Evolutionary conservation across 192 early-diverging fungal species (phyloP).

Genomic region (Helicostylum pulchrum): DNA sequence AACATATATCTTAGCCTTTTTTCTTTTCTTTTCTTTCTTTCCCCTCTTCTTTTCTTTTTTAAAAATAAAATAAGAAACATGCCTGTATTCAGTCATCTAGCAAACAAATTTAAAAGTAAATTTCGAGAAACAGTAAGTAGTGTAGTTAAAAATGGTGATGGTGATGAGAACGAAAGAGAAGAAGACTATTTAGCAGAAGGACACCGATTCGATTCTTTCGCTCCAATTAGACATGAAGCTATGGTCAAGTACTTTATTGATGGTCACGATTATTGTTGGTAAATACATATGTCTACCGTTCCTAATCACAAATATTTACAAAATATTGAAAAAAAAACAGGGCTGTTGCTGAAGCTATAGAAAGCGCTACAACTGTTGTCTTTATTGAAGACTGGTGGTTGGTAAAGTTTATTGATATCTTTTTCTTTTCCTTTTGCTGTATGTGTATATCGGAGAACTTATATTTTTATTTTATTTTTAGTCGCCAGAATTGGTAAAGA

Average conservation of each 20-base stretch:
- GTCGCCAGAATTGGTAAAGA: slow-evolving; percentile 30
- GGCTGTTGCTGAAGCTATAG: slow-evolving; percentile 68
- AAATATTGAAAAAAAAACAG: not conserved
- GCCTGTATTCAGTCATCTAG: slow-evolving; percentile 14
- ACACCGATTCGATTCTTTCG: slow-evolving; percentile 70
- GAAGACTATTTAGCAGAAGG: slow-evolving; percentile 34
- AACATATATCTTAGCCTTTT: not conserved
- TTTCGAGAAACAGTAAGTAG: not conserved
- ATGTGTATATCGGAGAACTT: not conserved
- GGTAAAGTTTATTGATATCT: slow-evolving; percentile 30
- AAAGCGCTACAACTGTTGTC: slow-evolving; percentile 59
- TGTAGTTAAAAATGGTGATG: slow-evolving; percentile 28
- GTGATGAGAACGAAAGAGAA: slow-evolving; percentile 43
- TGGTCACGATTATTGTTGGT: slow-evolving; percentile 74
- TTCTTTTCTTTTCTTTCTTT: not conserved
- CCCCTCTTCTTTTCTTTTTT: not conserved
- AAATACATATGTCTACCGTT: not conserved
- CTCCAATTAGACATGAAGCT: slow-evolving; percentile 63
- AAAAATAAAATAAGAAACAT: not conserved
- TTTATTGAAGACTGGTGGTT: slow-evolving; percentile 87
- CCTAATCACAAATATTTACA: no score
- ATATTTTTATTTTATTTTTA: slow-evolving; percentile 7
- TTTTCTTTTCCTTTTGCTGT: not conserved
- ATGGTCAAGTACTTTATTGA: slow-evolving; percentile 73
- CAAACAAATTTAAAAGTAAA: slow-evolving; percentile 13